A percentile compares a stretch with the other conserved stretches of the same genome.
Conservation (phyloP, 2,329 filamentous ascomycete species). For the Sporothrix globosa region DNA sequence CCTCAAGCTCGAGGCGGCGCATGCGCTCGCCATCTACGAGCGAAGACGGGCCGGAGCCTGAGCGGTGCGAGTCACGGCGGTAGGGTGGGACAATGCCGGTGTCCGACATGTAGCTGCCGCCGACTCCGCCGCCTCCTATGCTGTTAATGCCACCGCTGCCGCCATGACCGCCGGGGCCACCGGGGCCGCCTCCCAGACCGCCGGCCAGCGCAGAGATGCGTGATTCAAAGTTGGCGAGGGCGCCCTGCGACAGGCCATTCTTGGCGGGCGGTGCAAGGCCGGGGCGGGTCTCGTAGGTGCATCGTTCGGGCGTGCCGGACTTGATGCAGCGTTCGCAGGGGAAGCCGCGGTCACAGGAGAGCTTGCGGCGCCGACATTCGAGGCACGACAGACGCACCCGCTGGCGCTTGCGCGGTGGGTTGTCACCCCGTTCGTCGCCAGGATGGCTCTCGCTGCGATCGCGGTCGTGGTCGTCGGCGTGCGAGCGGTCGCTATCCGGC, state of each 20-base stretch:
- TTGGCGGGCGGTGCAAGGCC: constrained; percentile 47
- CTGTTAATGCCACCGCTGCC: constrained; percentile 42
- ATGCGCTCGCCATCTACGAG: constrained; percentile 58
- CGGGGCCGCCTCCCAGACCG: constrained; percentile 39
- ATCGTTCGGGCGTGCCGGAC: constrained; percentile 62
- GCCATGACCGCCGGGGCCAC: background rate
- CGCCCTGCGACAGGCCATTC: constrained; percentile 50
- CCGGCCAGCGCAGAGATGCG: constrained; percentile 48
- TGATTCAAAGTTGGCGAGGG: constrained; percentile 52
- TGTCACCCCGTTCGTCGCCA: constrained; percentile 32
- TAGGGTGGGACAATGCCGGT: constrained; percentile 41
- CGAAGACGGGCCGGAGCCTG: constrained; percentile 21
- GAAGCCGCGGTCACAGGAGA: constrained; percentile 64
- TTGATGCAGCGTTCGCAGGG: constrained; percentile 66
- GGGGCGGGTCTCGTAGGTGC: constrained; percentile 60
- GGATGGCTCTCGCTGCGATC: constrained; percentile 29
- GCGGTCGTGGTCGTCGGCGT: constrained; percentile 25
- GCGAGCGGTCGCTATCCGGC: constrained; percentile 27
- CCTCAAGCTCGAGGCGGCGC: constrained; percentile 61
- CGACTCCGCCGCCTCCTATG: constrained; percentile 23
- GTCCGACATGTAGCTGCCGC: constrained; percentile 35
- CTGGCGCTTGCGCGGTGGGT: constrained; percentile 58
- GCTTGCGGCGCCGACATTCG: constrained; percentile 63
- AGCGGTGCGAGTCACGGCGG: constrained; percentile 44
- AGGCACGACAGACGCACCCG: constrained; percentile 63